Conservation (phyloP, 2,329 filamentous ascomycete species). For the Echinosphaeria canescens region DNA sequence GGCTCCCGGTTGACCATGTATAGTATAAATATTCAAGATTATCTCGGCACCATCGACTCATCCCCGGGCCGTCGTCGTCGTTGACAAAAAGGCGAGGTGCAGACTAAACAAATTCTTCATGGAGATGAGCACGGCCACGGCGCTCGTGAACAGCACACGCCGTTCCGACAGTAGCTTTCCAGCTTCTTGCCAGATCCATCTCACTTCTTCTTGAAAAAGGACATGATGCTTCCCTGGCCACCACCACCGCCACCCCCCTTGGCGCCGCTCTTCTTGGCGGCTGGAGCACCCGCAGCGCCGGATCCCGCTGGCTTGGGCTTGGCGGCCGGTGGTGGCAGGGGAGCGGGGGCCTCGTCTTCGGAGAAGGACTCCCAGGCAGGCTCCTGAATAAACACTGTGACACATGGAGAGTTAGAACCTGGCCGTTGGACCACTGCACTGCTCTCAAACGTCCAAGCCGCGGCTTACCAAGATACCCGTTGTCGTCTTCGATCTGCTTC, state of each 20-base stretch:
- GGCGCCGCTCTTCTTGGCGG: slow-evolving; percentile 21
- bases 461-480: slow-evolving; percentile 65
- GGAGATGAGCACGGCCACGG: too few relatives aligned
- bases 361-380: slow-evolving; percentile 81
- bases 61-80: too few relatives aligned
- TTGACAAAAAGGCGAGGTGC: too few relatives aligned
- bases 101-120: too few relatives aligned
- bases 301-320: slow-evolving; percentile 28
- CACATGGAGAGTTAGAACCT: slow-evolving; percentile 1
- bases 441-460: neutral
- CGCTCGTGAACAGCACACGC: too few relatives aligned
- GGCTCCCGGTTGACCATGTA: too few relatives aligned
- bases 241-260: slow-evolving; percentile 36
- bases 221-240: slow-evolving; percentile 69
- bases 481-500: slow-evolving; percentile 67
- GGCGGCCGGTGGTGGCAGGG: slow-evolving; percentile 13
- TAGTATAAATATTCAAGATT: too few relatives aligned
- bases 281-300: slow-evolving; percentile 20
- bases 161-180: too few relatives aligned
- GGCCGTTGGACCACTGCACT: neutral
- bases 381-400: slow-evolving; percentile 65
- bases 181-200: too few relatives aligned
- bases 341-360: slow-evolving; percentile 49
- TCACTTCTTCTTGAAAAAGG: slow-evolving; percentile 72
- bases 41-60: too few relatives aligned